Percentiles rank a stretch among this genome's conserved stretches.
phyloP scores from a whole-genome alignment of 2,329 filamentous ascomycete genomes.

The Claviceps purpurea region DNA sequence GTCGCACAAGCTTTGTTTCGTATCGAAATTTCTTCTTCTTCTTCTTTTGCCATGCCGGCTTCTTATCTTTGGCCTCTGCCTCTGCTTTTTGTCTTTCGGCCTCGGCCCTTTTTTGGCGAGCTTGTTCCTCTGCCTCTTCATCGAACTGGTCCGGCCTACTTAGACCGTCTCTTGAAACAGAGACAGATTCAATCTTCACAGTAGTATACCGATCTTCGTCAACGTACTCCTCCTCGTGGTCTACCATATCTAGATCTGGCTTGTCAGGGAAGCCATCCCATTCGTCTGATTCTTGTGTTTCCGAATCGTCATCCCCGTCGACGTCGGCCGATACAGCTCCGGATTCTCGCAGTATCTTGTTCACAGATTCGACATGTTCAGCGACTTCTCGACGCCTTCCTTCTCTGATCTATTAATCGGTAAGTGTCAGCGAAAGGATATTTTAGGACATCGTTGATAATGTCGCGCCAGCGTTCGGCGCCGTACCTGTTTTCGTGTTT shows the following conservation, averaged over 20 bases:
- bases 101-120: slow-evolving; percentile 12
- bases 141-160: slow-evolving; percentile 33
- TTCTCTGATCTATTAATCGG: slow-evolving; percentile 54
- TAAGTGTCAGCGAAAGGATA: neutral
- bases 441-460: neutral
- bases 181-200: slow-evolving; percentile 83
- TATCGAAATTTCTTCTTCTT: slow-evolving; percentile 91
- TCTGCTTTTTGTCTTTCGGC: slow-evolving; percentile 14
- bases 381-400: slow-evolving; percentile 72
- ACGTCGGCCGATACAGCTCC: slow-evolving; percentile 27
- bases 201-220: slow-evolving; percentile 95
- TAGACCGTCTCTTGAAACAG: slow-evolving; percentile 61
- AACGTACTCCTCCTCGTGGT: slow-evolving; percentile 86
- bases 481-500: slow-evolving; percentile 60
- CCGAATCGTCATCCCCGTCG: slow-evolving; percentile 22
- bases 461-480: neutral
- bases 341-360: slow-evolving; percentile 52
- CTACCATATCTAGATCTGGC: slow-evolving; percentile 38
- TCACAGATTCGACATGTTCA: slow-evolving; percentile 66
- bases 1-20: slow-evolving; percentile 75
- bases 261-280: slow-evolving; percentile 54
- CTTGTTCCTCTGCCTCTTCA: slow-evolving; percentile 23
- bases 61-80: slow-evolving; percentile 19
- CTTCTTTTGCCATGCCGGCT: slow-evolving; percentile 40
- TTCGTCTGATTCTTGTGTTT: slow-evolving; percentile 32